Evolutionary conservation across 768 basidiomycete species (phyloP), one percentile per base, ranked within the genome.

Genomic region (Boletellus emodensis): DNA sequence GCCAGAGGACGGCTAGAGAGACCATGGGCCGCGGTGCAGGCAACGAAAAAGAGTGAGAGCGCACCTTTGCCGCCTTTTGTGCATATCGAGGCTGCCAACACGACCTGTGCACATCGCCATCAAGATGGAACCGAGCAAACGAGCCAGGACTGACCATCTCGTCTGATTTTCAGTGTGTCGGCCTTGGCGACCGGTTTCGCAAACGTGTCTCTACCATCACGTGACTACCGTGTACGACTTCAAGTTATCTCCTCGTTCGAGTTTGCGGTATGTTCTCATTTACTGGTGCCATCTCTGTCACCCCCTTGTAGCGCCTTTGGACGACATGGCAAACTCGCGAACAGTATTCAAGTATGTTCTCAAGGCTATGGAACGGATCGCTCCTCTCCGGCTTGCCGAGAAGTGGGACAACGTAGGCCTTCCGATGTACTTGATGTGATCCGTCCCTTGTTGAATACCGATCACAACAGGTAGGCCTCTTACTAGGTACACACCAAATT

Each of bases 81-180:
- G 69, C 91, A 93, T 81, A 96, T 92, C 56, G 90, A 93, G 28
- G 93, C 90, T 60, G 93, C 93, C 58, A 95, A 76, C 50, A 95
- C 91, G 58, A 94, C 92, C 93, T 94, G 54, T 20, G 2, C 8
- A 24, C 22, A 36, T 52, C 30, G 11, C 33, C 33, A 17, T 53
- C 37, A 65, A 45, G n/a, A 51, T 4, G 2, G 6, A 33, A 26
- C 15, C n/a, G n/a, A 44, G 1, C 0, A 22, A 32, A 22, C 32
- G 12, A 37, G 22, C 14, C 3, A 10, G 4, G 6, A 62, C 63
- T 41, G 48, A 64, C 63, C 63, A 64, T 65, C 44, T 44, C 52
- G 44, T 42, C 43, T n/a, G 8, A 17, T n/a, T 40, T 44, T 39
- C 22, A 15, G 40, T 1, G 43, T 20, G 28, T 7, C 11, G 20